phyloP scores from a whole-genome alignment of 2,329 filamentous ascomycete genomes.

The Aschersonia sp. region DNA sequence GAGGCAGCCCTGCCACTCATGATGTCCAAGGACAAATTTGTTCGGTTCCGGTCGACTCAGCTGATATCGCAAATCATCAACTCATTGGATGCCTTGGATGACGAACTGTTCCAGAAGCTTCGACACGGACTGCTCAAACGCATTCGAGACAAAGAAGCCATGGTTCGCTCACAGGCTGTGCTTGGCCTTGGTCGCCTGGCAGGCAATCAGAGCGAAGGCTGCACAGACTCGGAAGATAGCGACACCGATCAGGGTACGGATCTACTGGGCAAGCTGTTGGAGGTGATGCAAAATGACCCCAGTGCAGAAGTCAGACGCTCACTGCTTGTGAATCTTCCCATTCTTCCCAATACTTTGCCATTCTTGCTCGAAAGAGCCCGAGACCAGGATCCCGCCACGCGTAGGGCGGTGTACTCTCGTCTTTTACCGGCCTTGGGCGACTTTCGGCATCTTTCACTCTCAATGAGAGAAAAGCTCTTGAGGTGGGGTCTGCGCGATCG shows the following conservation, averaged over 20 bases:
- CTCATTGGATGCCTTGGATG: slow-evolving; percentile 81
- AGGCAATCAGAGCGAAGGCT: slow-evolving; percentile 60
- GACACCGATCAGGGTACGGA: slow-evolving; percentile 49
- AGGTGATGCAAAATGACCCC: slow-evolving; percentile 84
- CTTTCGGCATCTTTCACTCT: slow-evolving; percentile 83
- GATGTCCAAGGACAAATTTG: slow-evolving; percentile 78
- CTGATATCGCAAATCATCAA: slow-evolving; percentile 86
- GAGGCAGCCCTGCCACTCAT: slow-evolving; percentile 62
- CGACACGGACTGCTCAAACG: slow-evolving; percentile 68
- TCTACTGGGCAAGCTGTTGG: slow-evolving; percentile 68
- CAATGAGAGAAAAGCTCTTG: slow-evolving; percentile 88
- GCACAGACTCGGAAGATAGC: slow-evolving; percentile 54
- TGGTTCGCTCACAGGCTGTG: slow-evolving; percentile 84
- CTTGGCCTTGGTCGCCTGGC: slow-evolving; percentile 78
- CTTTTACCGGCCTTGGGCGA: slow-evolving; percentile 81
- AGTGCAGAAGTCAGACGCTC: slow-evolving; percentile 86
- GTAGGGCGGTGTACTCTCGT: slow-evolving; percentile 74
- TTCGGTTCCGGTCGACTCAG: slow-evolving; percentile 81
- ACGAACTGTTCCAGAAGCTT: slow-evolving; percentile 75
- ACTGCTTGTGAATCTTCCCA: slow-evolving; percentile 79
- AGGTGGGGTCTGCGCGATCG: slow-evolving; percentile 90
- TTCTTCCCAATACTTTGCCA: slow-evolving; percentile 67
- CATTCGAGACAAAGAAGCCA: slow-evolving; percentile 85
- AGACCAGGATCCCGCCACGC: slow-evolving; percentile 73
- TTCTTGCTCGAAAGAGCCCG: slow-evolving; percentile 82